Evolutionary conservation across 2,329 filamentous ascomycete genomes (phyloP), one percentile per base, ranked within the genome.

Genomic region (Aspergillus viridinutans): DNA sequence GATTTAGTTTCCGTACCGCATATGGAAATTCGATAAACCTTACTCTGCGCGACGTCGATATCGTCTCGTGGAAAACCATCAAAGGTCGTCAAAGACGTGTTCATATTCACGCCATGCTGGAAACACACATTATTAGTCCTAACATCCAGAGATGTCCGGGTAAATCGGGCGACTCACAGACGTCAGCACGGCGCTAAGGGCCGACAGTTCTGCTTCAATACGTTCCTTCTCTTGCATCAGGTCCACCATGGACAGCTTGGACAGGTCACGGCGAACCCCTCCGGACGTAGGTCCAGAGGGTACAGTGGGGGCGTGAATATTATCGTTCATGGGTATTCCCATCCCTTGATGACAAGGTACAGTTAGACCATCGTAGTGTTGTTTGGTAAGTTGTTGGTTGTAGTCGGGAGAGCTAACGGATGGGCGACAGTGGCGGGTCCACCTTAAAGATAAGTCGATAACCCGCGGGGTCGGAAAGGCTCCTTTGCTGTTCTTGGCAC

Each of bases 21-120:
- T 21, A 10, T 17, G 49, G 7, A 28, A 53, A 17, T 40, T 17
- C 25, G 32, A 53, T 2, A 48, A 32, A 32, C 51, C 81, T 63
- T 85, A 94, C 91, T 94, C 77, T 97, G 93, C 26, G 94, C 89
- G 61, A 99, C 89, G 73, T 99, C 94, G 62, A 99, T 87, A 74
- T 99, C 94, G 67, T 90, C 88, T 70, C 94, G 85, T 32, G 94
- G 94, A 72, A 90, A 99, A 50, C 94, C 94, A 75, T 97, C 94
- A 59, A 86, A 84, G 14, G 93, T 97, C 25, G 91, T 85, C 42
- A 99, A 84, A 57, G 85, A 82, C 7, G 94, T 97, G 67, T 88
- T 87, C 94, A 99, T 99, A 67, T 89, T 87, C 53, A 96, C 93
- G 48, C 89, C 87, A 79, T 97, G 93, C 92, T 97, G 25, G 38